Evolutionary conservation across 306 rosid species (phyloP).

Genomic region (Cicer yamashitae): DNA sequence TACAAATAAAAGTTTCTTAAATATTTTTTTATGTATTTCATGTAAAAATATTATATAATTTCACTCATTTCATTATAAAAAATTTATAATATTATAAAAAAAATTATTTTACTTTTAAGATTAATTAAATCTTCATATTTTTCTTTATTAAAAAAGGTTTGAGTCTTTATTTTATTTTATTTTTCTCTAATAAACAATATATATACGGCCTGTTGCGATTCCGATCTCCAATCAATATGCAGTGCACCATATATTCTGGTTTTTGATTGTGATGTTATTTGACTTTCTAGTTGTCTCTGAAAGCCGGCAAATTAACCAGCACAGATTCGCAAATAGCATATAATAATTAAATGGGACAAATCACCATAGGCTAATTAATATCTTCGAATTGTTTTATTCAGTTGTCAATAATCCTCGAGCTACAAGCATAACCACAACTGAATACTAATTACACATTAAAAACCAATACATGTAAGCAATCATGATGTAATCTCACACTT

Average conservation of each 20-base stretch:
- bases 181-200: too few species aligned
- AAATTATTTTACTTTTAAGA: too few species aligned
- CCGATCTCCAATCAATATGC: slow-evolving; percentile 5
- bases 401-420: slow-evolving; percentile 51
- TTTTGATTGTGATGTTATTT: slow-evolving; percentile 40
- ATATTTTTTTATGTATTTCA: too few species aligned
- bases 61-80: too few species aligned
- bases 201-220: slow-evolving; percentile 38
- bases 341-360: background rate
- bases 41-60: too few species aligned
- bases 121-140: too few species aligned
- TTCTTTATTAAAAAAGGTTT: too few species aligned
- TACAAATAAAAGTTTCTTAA: too few species aligned
- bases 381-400: slow-evolving; percentile 50
- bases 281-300: slow-evolving; percentile 44
- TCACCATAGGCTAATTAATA: slow-evolving; percentile 31
- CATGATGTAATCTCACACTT: slow-evolving; percentile 51
- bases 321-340: slow-evolving; percentile 21
- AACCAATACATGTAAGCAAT: slow-evolving; percentile 6
- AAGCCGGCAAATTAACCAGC: slow-evolving; percentile 49
- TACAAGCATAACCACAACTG: slow-evolving; percentile 42
- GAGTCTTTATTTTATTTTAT: too few species aligned
- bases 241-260: background rate
- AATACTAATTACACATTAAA: background rate
- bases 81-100: too few species aligned